Conservation (phyloP, 176 grass and related monocot species). For the Cenchrus americanus region DNA sequence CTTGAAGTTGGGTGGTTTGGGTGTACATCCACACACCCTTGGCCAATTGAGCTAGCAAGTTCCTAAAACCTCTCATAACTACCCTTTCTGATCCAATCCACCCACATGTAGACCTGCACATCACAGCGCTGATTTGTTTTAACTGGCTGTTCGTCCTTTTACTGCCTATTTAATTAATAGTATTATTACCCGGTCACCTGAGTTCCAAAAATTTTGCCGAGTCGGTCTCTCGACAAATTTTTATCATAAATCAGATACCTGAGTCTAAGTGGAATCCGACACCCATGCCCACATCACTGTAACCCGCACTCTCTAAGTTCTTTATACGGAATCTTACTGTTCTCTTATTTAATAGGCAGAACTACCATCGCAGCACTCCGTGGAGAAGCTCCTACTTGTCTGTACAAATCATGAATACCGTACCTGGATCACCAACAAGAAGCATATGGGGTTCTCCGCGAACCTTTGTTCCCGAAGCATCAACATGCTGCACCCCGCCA, state of each 20-base stretch:
- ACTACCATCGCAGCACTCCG: not conserved
- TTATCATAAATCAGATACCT: not conserved
- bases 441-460: slow-evolving; percentile 97
- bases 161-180: not conserved
- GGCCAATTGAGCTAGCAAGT: too few relatives aligned
- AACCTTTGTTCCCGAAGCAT: slow-evolving; percentile 88
- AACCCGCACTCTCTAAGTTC: not conserved
- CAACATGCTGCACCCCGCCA: slow-evolving; percentile 89
- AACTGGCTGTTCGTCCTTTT: not conserved
- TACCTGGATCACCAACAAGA: slow-evolving; percentile 99
- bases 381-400: not conserved
- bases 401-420: slow-evolving; percentile 5
- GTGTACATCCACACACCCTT: too few relatives aligned
- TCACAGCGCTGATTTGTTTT: not conserved
- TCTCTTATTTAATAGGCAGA: too few relatives aligned
- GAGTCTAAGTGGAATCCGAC: not conserved
- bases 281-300: not conserved
- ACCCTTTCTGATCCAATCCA: not conserved
- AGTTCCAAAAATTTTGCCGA: not conserved
- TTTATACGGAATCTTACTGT: too few relatives aligned
- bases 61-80: not conserved
- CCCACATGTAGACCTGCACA: not conserved
- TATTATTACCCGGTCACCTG: not conserved
- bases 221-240: not conserved
- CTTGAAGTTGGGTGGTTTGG: too few relatives aligned